A percentile compares a stretch with the other conserved stretches of the same genome.
phyloP scores from a whole-genome alignment of 306 rosid species.

The Vigna reflexopilosa region DNA sequence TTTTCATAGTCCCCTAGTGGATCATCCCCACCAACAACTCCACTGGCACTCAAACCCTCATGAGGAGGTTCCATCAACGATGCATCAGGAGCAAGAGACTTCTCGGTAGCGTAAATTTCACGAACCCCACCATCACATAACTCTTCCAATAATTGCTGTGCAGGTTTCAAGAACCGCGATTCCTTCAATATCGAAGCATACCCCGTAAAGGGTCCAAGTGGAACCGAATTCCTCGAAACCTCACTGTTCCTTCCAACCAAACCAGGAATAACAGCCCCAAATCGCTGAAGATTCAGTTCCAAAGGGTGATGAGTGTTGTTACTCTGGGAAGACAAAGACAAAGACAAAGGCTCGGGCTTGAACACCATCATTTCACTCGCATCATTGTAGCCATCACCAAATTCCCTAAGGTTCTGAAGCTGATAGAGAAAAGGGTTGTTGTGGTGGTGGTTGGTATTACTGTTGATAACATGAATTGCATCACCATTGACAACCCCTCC shows the following conservation, averaged over 20 bases:
- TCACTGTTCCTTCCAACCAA: conserved; percentile 40
- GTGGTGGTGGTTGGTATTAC: conserved; percentile 37
- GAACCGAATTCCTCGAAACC: conserved; percentile 49
- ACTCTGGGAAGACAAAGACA: conserved; percentile 70
- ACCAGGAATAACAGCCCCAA: conserved; percentile 49
- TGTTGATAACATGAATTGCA: conserved; percentile 50
- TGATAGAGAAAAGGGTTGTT: conserved; percentile 53
- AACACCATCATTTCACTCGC: conserved; percentile 48
- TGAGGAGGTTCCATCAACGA: conserved; percentile 58
- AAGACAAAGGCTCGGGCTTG: conserved; percentile 76
- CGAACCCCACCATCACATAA: conserved; percentile 59
- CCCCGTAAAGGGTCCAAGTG: conserved; percentile 80
- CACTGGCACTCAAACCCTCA: conserved; percentile 44
- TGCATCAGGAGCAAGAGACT: conserved; percentile 48
- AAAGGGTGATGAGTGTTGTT: neutral
- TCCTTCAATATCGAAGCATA: conserved; percentile 79
- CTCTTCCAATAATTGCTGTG: conserved; percentile 75
- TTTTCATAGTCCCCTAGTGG: conserved; percentile 45
- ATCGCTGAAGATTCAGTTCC: conserved; percentile 56
- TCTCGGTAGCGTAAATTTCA: conserved; percentile 50
- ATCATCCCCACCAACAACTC: conserved; percentile 44
- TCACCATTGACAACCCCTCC: conserved; percentile 39
- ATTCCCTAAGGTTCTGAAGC: conserved; percentile 45
- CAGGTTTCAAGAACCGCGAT: conserved; percentile 81
- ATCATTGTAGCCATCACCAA: conserved; percentile 37